Evolutionary conservation across 2,329 filamentous ascomycete species (phyloP), one percentile per base, ranked within the genome.

Genomic region (Ciborinia camelliae): DNA sequence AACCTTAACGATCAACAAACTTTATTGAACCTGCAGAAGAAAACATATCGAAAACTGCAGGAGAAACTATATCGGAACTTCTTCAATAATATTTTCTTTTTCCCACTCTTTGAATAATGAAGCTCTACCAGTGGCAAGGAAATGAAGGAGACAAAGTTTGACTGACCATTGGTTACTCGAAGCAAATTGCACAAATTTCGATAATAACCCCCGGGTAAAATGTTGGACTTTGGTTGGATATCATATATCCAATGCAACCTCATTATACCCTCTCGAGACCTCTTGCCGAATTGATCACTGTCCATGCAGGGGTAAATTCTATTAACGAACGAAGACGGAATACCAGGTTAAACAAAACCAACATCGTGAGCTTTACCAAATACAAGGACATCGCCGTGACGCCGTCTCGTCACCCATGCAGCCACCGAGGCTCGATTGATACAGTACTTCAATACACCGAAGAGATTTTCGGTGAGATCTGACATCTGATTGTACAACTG

Each of bases 351-450:
- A 32, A 51, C 39, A 45, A 45, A 10, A 23, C 26, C 41, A 47
- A 20, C 20, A 47, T 47, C 8, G 10, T 1, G 9, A 47, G 39
- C 54, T 26, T 58, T 58, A 30, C 54, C 54, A 14, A 47, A 47
- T 58, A 35, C 41, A 58, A 45, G 54, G 7, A 26, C 41, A 58
- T 58, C 54, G 28, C 54, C 54, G 54, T 58, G 14, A n/a, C n/a
- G n/a, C n/a, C n/a, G n/a, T n/a, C n/a, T n/a, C n/a, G n/a, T n/a
- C n/a, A n/a, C n/a, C 39, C 14, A 20, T 23, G 6, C 54, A n/a
- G n/a, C n/a, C n/a, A 45, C 54, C 54, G 54, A 57, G 54, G 54
- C 54, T 57, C 23, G 32, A n/a, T n/a, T n/a, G n/a, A n/a, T n/a
- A n/a, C n/a, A n/a, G 32, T 57, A 45, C 39, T 23, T 18, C n/a